These are phyloP conservation scores for Gaertneriomyces sp. DNA, from an alignment of 192 early-diverging fungal genomes.

Conservation along the genomic window DNA sequence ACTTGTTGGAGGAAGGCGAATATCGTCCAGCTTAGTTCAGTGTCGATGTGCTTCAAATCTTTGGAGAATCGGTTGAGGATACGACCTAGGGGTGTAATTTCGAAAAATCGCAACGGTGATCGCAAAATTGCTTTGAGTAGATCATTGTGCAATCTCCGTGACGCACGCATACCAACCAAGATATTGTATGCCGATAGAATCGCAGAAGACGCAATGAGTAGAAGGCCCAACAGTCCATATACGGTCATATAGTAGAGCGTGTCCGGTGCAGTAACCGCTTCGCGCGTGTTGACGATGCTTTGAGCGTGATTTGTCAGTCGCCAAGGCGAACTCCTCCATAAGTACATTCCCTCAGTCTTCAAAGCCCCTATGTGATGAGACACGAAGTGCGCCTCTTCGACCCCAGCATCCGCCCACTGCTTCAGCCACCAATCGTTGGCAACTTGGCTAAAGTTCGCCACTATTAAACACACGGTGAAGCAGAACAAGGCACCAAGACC, in stretches of 20 bases:
- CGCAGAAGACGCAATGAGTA: slow-evolving; percentile 6
- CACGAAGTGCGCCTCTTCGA: not conserved
- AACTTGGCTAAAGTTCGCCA: not conserved
- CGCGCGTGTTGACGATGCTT: not conserved
- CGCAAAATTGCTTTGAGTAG: slow-evolving; percentile 28
- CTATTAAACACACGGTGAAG: slow-evolving; percentile 14
- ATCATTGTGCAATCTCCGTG: slow-evolving; percentile 29
- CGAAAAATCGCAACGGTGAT: slow-evolving; percentile 56
- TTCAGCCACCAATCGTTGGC: slow-evolving; percentile 42
- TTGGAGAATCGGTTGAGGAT: slow-evolving; percentile 83
- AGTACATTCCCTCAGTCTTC: not conserved
- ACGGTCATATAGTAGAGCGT: slow-evolving; percentile 23
- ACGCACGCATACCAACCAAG: slow-evolving; percentile 26
- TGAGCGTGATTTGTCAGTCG: not conserved
- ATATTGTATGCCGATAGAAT: not conserved
- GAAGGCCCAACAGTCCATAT: slow-evolving; percentile 25
- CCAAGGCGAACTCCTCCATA: not conserved
- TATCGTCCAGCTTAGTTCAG: slow-evolving; percentile 40
- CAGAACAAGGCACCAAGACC: slow-evolving; percentile 32
- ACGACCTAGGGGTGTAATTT: slow-evolving; percentile 63
- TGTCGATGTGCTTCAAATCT: slow-evolving; percentile 60
- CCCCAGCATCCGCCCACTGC: slow-evolving; percentile 33
- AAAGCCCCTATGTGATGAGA: not conserved
- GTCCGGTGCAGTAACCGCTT: not conserved
- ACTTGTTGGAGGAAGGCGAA: not conserved